These are phyloP conservation scores for Theobroma cacao DNA, from an alignment of 345 rosid genomes.

Conservation along the genomic window DNA sequence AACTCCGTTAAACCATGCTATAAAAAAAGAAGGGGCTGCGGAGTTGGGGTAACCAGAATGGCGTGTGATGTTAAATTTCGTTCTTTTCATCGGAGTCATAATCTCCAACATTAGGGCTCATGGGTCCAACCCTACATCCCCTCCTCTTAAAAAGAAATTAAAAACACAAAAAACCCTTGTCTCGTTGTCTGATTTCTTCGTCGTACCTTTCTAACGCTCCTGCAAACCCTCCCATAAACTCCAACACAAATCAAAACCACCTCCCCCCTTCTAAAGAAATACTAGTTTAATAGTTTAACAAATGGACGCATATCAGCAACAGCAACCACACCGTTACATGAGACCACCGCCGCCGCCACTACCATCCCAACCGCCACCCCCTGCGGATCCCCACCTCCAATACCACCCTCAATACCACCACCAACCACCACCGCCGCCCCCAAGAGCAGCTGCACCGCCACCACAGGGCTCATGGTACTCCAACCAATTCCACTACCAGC, in stretches of 20 bases:
- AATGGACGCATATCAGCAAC: conserved; percentile 11
- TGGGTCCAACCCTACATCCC: neutral
- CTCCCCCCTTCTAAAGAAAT: conserved; percentile 27
- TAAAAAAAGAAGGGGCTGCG: no score
- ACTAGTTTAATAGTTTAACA: conserved; percentile 5
- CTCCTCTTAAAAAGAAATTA: neutral
- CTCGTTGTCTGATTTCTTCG: neutral
- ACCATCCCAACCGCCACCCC: neutral
- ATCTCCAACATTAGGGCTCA: neutral
- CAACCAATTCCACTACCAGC: conserved; percentile 52
- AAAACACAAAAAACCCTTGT: neutral
- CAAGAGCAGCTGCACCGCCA: neutral
- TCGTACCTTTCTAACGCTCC: neutral
- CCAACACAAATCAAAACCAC: neutral
- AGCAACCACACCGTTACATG: conserved; percentile 1
- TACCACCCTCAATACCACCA: neutral
- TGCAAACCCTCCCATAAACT: neutral
- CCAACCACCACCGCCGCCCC: neutral
- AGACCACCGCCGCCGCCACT: neutral
- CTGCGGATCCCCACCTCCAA: conserved; percentile 6
- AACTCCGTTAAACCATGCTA: no score
- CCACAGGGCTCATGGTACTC: conserved; percentile 3
- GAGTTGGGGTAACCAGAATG: neutral
- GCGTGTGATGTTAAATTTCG: neutral
- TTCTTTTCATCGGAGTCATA: neutral